These are phyloP conservation scores for Ustilago vetiveriae DNA, from an alignment of 1,284 basidiomycete genomes.

Conservation along the genomic window DNA sequence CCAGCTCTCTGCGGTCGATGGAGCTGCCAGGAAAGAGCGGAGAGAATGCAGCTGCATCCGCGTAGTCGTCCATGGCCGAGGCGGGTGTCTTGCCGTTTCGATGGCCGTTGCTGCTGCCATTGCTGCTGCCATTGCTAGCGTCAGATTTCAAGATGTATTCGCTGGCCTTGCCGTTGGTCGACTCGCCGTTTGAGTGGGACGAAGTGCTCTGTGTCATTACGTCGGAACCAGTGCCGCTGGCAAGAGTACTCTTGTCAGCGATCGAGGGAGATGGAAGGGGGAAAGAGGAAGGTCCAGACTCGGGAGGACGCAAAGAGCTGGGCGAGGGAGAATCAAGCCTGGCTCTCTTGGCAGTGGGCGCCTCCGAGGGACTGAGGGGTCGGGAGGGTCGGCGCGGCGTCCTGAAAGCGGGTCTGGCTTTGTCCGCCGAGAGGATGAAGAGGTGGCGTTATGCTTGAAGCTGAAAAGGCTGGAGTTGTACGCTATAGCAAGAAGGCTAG, in stretches of 20 bases:
- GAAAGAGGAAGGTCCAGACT: conserved; percentile 9
- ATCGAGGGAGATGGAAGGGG: neutral
- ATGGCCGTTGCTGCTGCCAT: conserved; percentile 27
- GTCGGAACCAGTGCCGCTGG: neutral
- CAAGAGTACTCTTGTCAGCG: too few relatives aligned
- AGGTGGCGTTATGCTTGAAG: neutral
- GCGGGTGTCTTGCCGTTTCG: conserved; percentile 12
- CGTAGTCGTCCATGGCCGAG: conserved; percentile 20
- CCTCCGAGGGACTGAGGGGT: conserved; percentile 29
- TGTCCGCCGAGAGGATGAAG: conserved; percentile 18
- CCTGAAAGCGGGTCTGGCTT: conserved; percentile 28
- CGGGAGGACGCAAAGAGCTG: conserved; percentile 18
- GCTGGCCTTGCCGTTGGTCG: conserved; percentile 20
- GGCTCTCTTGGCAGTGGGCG: conserved; percentile 29
- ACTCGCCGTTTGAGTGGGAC: conserved; percentile 20
- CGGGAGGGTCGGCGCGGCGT: conserved; percentile 31
- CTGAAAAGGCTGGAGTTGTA: neutral
- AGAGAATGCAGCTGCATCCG: conserved; percentile 12
- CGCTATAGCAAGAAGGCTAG: neutral
- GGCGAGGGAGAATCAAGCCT: conserved; percentile 15
- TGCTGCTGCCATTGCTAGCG: conserved; percentile 15
- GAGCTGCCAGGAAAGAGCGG: conserved; percentile 43
- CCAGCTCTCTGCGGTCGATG: conserved; percentile 82
- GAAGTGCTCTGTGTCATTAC: conserved; percentile 19
- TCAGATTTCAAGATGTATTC: conserved; percentile 15